A percentile compares a stretch with the other conserved stretches of the same genome.
These are phyloP conservation scores for Lentinula novae-zelandiae DNA, from an alignment of 1,284 basidiomycete species.

Conservation along the genomic window DNA sequence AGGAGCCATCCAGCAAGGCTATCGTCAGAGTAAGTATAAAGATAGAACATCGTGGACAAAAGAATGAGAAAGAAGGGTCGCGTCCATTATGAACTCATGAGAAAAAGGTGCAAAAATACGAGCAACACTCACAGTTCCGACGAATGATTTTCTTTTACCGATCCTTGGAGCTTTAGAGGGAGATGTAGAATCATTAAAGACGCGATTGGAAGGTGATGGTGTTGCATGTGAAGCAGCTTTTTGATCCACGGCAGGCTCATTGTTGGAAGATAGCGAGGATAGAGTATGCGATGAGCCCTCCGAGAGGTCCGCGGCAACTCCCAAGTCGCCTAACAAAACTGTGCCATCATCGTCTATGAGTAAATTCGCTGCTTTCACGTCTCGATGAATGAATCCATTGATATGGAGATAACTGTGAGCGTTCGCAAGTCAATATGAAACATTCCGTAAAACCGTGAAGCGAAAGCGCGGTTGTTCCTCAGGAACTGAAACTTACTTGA, in stretches of 20 bases:
- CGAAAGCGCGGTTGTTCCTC: neutral
- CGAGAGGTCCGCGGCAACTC: slow-evolving; percentile 78
- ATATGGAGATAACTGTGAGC: slow-evolving; percentile 71
- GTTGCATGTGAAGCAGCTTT: slow-evolving; percentile 10
- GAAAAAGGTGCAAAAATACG: neutral
- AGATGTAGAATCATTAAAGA: slow-evolving; percentile 18
- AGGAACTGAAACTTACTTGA: slow-evolving; percentile 54
- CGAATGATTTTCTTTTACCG: slow-evolving; percentile 81
- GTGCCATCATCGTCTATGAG: slow-evolving; percentile 87
- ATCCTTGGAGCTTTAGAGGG: slow-evolving; percentile 36
- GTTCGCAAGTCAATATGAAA: neutral
- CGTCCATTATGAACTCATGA: neutral
- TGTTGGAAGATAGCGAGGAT: slow-evolving; percentile 8
- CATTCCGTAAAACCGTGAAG: neutral
- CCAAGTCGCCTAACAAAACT: slow-evolving; percentile 84
- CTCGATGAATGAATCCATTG: slow-evolving; percentile 88
- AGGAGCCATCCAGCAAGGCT: slow-evolving; percentile 94
- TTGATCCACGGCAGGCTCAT: slow-evolving; percentile 3
- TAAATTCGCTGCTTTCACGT: slow-evolving; percentile 87
- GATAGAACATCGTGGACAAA: neutral
- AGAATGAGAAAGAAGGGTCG: neutral
- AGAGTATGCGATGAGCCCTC: slow-evolving; percentile 46
- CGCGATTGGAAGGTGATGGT: slow-evolving; percentile 19
- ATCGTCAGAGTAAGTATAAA: slow-evolving; percentile 5
- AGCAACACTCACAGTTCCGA: slow-evolving; percentile 68